A percentile compares a stretch with the other conserved stretches of the same genome.
Evolutionary conservation across 441 rosid genomes (phyloP).

Genomic region (Corymbia citriodora): DNA sequence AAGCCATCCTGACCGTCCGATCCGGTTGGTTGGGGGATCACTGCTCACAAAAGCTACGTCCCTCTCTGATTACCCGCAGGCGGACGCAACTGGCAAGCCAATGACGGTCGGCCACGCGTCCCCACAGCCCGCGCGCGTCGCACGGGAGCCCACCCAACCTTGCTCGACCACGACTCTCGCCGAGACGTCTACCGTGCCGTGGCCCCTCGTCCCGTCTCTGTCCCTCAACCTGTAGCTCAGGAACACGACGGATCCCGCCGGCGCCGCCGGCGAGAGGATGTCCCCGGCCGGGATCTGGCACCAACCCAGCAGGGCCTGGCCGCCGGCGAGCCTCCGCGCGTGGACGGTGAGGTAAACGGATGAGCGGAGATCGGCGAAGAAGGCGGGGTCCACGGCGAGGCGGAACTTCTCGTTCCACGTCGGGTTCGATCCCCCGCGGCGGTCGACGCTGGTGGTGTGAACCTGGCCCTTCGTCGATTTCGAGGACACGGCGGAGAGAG

Average conservation of each 20-base stretch:
- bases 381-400: conserved; percentile 24
- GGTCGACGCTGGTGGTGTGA: conserved; percentile 32
- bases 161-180: conserved; percentile 19
- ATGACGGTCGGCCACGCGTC: conserved; percentile 29
- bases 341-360: conserved; percentile 29
- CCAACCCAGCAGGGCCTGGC: conserved; percentile 44
- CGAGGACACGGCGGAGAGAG: conserved; percentile 22
- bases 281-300: conserved; percentile 46
- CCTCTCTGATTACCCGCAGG: neutral
- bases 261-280: conserved; percentile 13
- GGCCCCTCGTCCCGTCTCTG: conserved; percentile 42
- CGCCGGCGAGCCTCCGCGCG: conserved; percentile 25
- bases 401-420: conserved; percentile 51
- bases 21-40: neutral
- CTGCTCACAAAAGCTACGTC: neutral
- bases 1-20: neutral
- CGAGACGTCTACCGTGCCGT: conserved; percentile 40
- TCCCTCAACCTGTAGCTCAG: conserved; percentile 48
- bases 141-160: neutral
- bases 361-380: conserved; percentile 22
- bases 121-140: neutral
- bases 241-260: conserved; percentile 23
- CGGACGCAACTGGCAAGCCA: conserved; percentile 28
- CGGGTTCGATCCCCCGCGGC: conserved; percentile 39
- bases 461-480: neutral